These are phyloP conservation scores for Arthrobotrys entomopaga DNA, from an alignment of 2,329 filamentous ascomycete genomes.

Conservation along the genomic window DNA sequence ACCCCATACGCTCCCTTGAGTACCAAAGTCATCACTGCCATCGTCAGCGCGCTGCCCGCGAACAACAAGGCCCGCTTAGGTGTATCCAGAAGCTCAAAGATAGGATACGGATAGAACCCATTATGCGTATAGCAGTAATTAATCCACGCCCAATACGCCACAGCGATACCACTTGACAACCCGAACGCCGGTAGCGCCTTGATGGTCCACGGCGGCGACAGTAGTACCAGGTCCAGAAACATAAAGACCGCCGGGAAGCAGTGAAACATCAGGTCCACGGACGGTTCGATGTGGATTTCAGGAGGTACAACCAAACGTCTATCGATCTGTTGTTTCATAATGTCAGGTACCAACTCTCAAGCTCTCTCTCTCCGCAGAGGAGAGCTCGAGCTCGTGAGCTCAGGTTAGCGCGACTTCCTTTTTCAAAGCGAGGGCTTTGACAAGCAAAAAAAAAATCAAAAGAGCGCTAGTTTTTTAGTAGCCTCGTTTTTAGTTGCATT, in stretches of 20 bases:
- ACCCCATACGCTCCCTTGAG: slow-evolving; percentile 77
- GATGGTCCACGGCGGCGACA: slow-evolving; percentile 78
- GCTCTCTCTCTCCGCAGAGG: slow-evolving; percentile 6
- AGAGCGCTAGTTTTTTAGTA: slow-evolving; percentile 7
- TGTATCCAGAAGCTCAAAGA: slow-evolving; percentile 76
- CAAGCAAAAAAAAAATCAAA: slow-evolving; percentile 1
- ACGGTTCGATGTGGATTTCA: slow-evolving; percentile 55
- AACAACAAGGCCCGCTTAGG: slow-evolving; percentile 76
- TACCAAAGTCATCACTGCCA: slow-evolving; percentile 75
- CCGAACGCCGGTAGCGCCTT: slow-evolving; percentile 70
- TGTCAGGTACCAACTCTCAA: background rate
- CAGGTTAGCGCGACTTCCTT: slow-evolving; percentile 46
- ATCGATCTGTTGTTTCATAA: slow-evolving; percentile 53
- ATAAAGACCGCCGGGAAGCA: slow-evolving; percentile 74
- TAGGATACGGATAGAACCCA: slow-evolving; percentile 78
- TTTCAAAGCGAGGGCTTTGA: background rate
- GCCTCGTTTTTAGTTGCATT: slow-evolving; percentile 32
- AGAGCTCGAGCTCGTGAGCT: slow-evolving; percentile 53
- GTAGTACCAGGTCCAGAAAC: slow-evolving; percentile 72
- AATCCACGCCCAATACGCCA: slow-evolving; percentile 80
- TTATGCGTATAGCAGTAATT: slow-evolving; percentile 71
- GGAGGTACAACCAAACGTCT: slow-evolving; percentile 55
- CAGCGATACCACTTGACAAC: slow-evolving; percentile 70
- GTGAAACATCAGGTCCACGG: slow-evolving; percentile 72
- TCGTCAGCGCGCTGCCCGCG: slow-evolving; percentile 73